These are phyloP conservation scores for Aspergillus awamori DNA, from an alignment of 2,329 filamentous ascomycete species.

Conservation along the genomic window DNA sequence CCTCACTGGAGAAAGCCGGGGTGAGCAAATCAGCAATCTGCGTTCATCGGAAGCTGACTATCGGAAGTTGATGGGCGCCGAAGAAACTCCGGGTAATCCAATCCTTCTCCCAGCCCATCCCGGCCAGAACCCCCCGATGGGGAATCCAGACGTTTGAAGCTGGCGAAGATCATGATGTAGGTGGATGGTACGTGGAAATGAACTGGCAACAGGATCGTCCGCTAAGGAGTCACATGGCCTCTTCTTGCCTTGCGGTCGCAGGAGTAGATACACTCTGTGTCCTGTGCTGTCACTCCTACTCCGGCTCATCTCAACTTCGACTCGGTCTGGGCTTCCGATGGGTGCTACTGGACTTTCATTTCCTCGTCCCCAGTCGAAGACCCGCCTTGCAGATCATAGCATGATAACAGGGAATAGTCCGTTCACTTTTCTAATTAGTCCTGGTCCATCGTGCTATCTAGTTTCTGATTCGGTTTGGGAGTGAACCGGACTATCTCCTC, in stretches of 20 bases:
- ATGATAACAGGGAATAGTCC: slow-evolving; percentile 3
- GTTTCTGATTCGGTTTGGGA: background rate
- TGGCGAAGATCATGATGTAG: background rate
- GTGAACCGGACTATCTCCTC: background rate
- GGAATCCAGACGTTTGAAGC: background rate
- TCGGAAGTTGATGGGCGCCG: background rate
- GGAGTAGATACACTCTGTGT: background rate
- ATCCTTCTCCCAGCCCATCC: background rate
- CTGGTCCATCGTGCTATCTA: background rate
- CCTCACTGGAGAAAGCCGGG: background rate
- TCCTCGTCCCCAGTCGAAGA: background rate
- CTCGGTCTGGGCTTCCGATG: slow-evolving; percentile 5
- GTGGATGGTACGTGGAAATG: background rate
- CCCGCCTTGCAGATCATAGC: slow-evolving; percentile 7
- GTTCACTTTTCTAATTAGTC: background rate
- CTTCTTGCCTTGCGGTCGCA: background rate
- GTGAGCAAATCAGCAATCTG: background rate
- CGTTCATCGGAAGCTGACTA: background rate
- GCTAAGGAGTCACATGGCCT: slow-evolving; percentile 6
- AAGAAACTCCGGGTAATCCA: slow-evolving; percentile 1
- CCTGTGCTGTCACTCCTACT: background rate
- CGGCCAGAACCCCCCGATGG: background rate
- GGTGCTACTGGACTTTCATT: background rate
- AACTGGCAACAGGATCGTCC: background rate
- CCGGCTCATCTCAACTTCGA: background rate